phyloP scores from a whole-genome alignment of 2,329 filamentous ascomycete genomes.

The Truncatella angustata region DNA sequence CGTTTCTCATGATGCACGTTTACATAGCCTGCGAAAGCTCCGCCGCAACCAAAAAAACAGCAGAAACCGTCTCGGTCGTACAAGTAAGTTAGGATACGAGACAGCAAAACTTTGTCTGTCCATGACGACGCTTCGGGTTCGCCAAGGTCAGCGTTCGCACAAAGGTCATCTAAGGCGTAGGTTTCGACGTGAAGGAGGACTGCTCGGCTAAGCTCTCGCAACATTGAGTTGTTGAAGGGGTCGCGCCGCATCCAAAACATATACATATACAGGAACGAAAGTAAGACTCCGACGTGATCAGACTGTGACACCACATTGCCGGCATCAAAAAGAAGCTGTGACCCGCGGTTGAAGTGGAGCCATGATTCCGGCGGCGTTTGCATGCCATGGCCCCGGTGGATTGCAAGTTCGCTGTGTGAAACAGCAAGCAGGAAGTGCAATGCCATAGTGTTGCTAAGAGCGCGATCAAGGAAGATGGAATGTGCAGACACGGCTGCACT shows the following conservation, averaged over 20 bases:
- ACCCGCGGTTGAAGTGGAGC: neutral
- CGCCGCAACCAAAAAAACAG: slow-evolving; percentile 5
- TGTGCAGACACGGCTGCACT: neutral
- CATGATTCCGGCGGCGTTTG: neutral
- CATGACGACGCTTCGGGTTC: neutral
- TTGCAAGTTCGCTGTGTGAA: slow-evolving; percentile 2
- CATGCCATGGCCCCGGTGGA: neutral
- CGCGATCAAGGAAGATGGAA: neutral
- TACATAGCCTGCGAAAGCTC: neutral
- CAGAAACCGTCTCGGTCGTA: slow-evolving; percentile 4
- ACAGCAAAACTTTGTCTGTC: neutral
- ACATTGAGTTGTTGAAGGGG: neutral
- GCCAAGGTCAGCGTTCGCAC: too few relatives aligned
- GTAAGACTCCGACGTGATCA: neutral
- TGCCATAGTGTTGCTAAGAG: neutral
- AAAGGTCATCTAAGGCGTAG: neutral
- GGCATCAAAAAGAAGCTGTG: neutral
- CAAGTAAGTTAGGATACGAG: neutral
- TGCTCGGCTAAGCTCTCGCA: neutral
- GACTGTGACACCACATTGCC: neutral
- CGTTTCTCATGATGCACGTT: neutral
- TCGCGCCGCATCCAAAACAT: slow-evolving; percentile 1
- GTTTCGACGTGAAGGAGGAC: neutral
- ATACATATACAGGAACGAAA: slow-evolving; percentile 1
- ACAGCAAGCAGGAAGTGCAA: slow-evolving; percentile 1